Conservation (phyloP, 768 basidiomycete species). For the Tylopilus rubrobrunneus region DNA sequence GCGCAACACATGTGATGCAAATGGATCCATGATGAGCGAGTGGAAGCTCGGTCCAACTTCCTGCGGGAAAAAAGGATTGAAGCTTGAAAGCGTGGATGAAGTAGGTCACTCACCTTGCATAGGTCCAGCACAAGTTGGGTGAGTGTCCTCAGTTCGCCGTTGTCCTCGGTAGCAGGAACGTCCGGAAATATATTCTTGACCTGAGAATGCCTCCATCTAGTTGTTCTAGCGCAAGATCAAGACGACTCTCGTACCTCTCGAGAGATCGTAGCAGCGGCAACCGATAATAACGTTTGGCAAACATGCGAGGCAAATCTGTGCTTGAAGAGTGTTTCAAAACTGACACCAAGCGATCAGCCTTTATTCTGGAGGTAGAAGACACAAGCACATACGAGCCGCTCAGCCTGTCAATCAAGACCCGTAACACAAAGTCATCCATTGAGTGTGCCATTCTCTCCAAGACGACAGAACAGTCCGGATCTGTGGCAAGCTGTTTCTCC, state of each 20-base stretch:
- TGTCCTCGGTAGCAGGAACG: conserved; percentile 41
- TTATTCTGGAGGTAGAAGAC: conserved; percentile 4
- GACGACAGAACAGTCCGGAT: conserved; percentile 89
- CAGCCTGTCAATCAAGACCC: conserved; percentile 86
- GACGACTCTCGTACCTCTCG: conserved; percentile 52
- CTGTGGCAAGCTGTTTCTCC: conserved; percentile 87
- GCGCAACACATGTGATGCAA: conserved; percentile 88
- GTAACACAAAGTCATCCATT: conserved; percentile 91
- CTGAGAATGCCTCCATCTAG: conserved; percentile 31
- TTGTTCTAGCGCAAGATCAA: neutral
- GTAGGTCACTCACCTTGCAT: conserved; percentile 48
- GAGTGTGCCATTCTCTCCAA: conserved; percentile 88
- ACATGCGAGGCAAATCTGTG: conserved; percentile 97
- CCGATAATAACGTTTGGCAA: conserved; percentile 80
- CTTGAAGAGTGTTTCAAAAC: conserved; percentile 60
- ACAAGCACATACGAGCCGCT: conserved; percentile 72
- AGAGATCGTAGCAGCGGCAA: conserved; percentile 58
- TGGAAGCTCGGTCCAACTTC: conserved; percentile 67
- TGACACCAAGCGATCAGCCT: conserved; percentile 22
- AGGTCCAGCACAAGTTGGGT: conserved; percentile 61
- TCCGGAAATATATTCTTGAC: conserved; percentile 50
- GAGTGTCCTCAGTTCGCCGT: conserved; percentile 65
- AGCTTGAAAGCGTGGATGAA: conserved; percentile 10
- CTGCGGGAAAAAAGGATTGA: conserved; percentile 32
- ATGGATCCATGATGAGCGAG: conserved; percentile 74